Conservation (phyloP, 192 early-diverging fungal species). For the Backusella macrospora region DNA sequence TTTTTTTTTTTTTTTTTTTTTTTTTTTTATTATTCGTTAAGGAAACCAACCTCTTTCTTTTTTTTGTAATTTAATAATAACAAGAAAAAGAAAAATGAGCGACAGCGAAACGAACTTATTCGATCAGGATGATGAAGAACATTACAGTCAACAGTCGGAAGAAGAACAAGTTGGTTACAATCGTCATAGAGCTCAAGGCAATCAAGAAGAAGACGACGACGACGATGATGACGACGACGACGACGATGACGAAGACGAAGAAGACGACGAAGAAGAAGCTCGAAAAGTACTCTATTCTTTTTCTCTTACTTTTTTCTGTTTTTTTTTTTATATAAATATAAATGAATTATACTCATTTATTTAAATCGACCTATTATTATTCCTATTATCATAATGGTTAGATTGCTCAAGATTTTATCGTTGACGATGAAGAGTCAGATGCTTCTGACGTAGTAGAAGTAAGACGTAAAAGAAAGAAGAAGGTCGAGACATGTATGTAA, state of each 20-base stretch:
- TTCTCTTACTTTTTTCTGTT: too few species aligned
- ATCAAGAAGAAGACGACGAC: conserved; percentile 53
- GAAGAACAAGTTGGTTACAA: conserved; percentile 52
- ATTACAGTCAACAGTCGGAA: conserved; percentile 25
- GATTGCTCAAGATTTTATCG: conserved; percentile 71
- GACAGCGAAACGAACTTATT: conserved; percentile 10
- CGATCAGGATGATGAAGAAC: conserved; percentile 14
- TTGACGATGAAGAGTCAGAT: conserved; percentile 69
- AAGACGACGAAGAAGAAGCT: conserved; percentile 56
- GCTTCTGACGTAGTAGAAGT: conserved; percentile 48
- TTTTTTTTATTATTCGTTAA: not conserved
- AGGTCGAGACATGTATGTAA: conserved; percentile 45
- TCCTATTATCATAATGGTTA: conserved; percentile 23
- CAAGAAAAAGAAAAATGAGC: not conserved
- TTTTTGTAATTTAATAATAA: not conserved
- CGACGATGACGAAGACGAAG: conserved; percentile 59
- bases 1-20: too few species aligned
- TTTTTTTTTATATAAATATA: conserved; percentile 29
- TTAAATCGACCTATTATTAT: not conserved
- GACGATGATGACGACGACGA: conserved; percentile 69
- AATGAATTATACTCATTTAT: not conserved
- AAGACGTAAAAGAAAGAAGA: conserved; percentile 53
- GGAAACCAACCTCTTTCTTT: not conserved
- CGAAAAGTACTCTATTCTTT: conserved; percentile 53
- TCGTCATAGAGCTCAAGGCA: conserved; percentile 59